Conservation (phyloP, 169 alveolate genomes). For the Perkinsus olseni region DNA sequence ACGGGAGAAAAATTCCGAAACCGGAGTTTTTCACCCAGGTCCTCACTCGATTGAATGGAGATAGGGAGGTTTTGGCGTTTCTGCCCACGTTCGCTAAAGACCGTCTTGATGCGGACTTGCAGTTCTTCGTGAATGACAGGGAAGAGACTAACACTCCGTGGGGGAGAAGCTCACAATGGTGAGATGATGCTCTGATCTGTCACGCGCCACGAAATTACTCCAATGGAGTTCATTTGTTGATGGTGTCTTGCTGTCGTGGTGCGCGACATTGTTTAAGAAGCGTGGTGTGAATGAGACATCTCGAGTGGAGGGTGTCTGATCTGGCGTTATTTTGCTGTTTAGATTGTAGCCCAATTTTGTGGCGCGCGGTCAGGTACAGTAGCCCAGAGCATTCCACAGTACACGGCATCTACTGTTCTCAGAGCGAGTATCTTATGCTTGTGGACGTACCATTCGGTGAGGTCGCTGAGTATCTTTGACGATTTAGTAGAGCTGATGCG, state of each 20-base stretch:
- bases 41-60: neutral
- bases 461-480: too few relatives aligned
- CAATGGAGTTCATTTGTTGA: too few relatives aligned
- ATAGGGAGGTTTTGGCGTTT: neutral
- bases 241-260: too few relatives aligned
- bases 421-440: neutral
- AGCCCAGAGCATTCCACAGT: neutral
- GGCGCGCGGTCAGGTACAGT: neutral
- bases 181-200: neutral
- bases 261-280: too few relatives aligned
- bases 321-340: too few relatives aligned
- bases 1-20: too few relatives aligned
- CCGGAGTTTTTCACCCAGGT: neutral
- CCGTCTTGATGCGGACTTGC: neutral
- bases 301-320: too few relatives aligned
- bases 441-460: neutral
- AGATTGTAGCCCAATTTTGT: too few relatives aligned
- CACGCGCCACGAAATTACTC: neutral
- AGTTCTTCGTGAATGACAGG: neutral
- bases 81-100: neutral
- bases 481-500: neutral
- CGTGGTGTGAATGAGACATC: too few relatives aligned
- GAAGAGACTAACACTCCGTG: neutral
- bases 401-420: neutral
- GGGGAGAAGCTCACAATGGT: neutral